Base-by-base conservation (phyloP, 2,329 filamentous ascomycete species). In the Phyllosticta citribraziliensis region DNA sequence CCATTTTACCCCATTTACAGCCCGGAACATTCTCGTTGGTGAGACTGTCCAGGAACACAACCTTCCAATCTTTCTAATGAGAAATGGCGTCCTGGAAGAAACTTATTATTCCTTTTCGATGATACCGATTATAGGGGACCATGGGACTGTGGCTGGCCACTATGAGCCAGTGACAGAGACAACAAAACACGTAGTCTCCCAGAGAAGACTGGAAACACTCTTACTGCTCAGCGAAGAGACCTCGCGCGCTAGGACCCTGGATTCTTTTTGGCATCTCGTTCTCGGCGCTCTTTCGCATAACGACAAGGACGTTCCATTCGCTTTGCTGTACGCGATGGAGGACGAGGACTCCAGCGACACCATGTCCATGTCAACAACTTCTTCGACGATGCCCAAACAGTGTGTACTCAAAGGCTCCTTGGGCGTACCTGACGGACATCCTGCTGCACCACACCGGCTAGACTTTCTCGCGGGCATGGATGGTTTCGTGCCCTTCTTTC, bases 91-190 rank as follows among this genome's bases (percentile, higher is more conserved):
- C 62, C 72, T 89, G 1, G 88, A 94, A 71, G 89, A 93, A 69
- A 84, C 87, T 0, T 92, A 88, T 68, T 92, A 91, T 72, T 88
- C 86, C 12, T 92, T 88, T 85, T 87, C 85, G 2, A 83, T 92
- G 35, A 84, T 91, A 14, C 89, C 89, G 0, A 76, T 92, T 51
- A 79, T 91, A 2, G 87, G 88, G 5, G 78, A 79, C 11, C 82
- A 89, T 57, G 88, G 88, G 1, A 80, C 81, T 11, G 84, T 91
- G 9, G 81, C 87, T 40, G 88, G 87, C 2, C 74, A 92, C 0
- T 91, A 89, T 69, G 90, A 91, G 66, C 87, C 87, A 1, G 82
- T 85, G 0, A 89, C 89, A 64, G 89, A 93, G 65, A 89, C 89
- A 65, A 92, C 89, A 0, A 77, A 85, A 22, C 80, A 73, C 76